A percentile compares a stretch with the other conserved stretches of the same genome.
Evolutionary conservation across 768 basidiomycete species (phyloP).

Genomic region (Suillus spraguei): DNA sequence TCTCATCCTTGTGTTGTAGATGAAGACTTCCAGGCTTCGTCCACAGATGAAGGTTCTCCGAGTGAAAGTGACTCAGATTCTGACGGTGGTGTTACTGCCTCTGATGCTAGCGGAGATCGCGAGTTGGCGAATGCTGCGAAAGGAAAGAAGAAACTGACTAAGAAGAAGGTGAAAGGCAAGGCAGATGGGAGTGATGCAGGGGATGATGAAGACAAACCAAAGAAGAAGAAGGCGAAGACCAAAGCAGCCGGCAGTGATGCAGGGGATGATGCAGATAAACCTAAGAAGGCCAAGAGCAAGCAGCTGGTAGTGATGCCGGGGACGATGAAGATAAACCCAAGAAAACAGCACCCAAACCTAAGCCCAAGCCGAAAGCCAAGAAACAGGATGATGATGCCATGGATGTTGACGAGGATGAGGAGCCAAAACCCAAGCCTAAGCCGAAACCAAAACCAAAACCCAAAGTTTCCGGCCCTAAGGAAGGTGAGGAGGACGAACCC

Average conservation of each 20-base stretch:
- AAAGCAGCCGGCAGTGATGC: constrained; percentile 32
- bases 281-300: constrained; percentile 50
- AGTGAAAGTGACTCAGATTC: constrained; percentile 68
- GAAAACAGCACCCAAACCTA: constrained; percentile 48
- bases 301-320: constrained; percentile 28
- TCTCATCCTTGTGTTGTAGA: constrained; percentile 44
- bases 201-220: constrained; percentile 41
- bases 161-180: constrained; percentile 47
- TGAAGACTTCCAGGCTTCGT: constrained; percentile 89
- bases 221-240: constrained; percentile 54
- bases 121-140: constrained; percentile 49
- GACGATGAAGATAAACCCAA: constrained; percentile 44
- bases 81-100: constrained; percentile 73
- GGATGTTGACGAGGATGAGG: constrained; percentile 45
- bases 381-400: constrained; percentile 49
- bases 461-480: constrained; percentile 36
- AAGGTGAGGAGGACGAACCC: constrained; percentile 49
- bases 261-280: constrained; percentile 39
- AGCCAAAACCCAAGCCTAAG: constrained; percentile 40
- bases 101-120: constrained; percentile 82
- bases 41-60: constrained; percentile 87
- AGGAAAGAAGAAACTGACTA: constrained; percentile 37
- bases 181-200: constrained; percentile 45
- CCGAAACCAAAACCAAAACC: constrained; percentile 45
- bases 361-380: constrained; percentile 43